Conservation (phyloP, 225 moss, liverwort and hornwort species). For the Thuidium tamariscinum region DNA sequence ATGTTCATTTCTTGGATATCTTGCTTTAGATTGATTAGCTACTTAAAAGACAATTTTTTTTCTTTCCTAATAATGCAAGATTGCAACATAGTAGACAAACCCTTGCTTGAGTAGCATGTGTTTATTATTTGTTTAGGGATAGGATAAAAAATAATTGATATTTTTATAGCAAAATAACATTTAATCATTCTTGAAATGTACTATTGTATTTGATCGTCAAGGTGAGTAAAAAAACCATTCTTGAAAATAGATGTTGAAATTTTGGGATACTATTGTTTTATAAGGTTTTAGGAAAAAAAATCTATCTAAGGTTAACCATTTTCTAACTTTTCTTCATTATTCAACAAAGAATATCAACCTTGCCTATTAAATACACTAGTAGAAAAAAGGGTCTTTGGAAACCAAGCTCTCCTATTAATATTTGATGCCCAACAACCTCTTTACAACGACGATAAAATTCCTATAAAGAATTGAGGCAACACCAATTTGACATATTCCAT, state of each 20-base stretch:
- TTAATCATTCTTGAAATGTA: background rate
- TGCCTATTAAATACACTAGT: fast-evolving
- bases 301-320: no score
- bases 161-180: background rate
- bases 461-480: no score
- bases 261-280: no score
- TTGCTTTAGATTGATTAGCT: background rate
- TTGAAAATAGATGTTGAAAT: no score
- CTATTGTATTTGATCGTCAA: no score
- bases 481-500: no score
- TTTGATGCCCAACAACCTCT: background rate
- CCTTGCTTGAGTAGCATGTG: background rate
- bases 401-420: background rate
- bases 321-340: background rate
- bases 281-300: no score
- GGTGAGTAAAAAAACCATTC: no score
- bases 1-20: background rate
- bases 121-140: background rate
- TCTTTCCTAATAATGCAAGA: background rate
- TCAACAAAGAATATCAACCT: background rate
- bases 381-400: background rate
- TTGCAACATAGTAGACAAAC: no score
- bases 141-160: background rate
- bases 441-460: no score
- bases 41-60: background rate